Evolutionary conservation across 495 filamentous ascomycete species (phyloP), one percentile per base, ranked within the genome.

Genomic region (Neurospora terricola): DNA sequence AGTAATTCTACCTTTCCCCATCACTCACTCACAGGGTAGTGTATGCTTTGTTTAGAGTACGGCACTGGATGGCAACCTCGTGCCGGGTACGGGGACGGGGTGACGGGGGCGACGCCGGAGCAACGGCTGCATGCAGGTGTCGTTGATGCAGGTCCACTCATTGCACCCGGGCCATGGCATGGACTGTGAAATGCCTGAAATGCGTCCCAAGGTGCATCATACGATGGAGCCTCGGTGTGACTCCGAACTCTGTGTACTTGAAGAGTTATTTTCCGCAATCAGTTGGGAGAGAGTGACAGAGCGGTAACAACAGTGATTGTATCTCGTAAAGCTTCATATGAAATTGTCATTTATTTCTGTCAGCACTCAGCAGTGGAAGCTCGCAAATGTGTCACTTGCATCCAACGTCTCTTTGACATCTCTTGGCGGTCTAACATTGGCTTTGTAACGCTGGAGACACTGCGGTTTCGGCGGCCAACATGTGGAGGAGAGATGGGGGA

Each of bases 91-190:
- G 37, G 54, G 66, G 71, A 76, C 18, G 59, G 75, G 72, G 42
- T 74, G 38, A 75, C 73, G 9, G 75, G 72, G 72, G 36, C 74
- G 4, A 71, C 59, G 39, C 72, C 38, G 42, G 76, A 71, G 68
- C 54, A 62, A 30, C 23, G 36, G 69, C 30, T 70, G n/a, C 69
- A 30, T 70, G 36, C 38, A 21, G 54, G 54, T 62, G 54, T 30
- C 54, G 54, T 59, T 30, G 23, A 66, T 36, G 30, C 54, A 66
- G 54, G 54, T 66, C 54, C 54, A 66, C 54, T 66, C 54, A 34
- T 66, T 30, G 27, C 27, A 66, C 54, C 27, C 54, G 27, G 54
- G 27, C 54, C 54, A 66, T 66, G 54, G 54, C 27, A 34, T 66
- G 54, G 54, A 36, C 27, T 16, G 21, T 54, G 16, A 10, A 66